Evolutionary conservation across 164 flowering plant species (phyloP).

Genomic region (Echeveria elegans): DNA sequence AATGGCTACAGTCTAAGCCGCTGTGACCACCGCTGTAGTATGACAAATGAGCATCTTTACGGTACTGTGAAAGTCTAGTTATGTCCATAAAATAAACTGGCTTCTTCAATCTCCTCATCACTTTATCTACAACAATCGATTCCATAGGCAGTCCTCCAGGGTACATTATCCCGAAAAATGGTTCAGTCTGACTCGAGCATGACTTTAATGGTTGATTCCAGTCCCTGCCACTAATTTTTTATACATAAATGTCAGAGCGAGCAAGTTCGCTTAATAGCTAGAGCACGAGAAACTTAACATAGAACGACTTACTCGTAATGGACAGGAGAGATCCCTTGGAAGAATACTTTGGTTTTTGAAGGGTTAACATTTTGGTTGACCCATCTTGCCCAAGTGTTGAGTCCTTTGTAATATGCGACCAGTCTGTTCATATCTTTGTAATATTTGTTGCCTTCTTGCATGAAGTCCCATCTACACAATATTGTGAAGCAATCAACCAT

Average conservation of each 20-base stretch:
- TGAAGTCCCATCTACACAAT: slow-evolving; percentile 16
- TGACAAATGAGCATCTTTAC: slow-evolving; percentile 50
- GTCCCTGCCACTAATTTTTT: slow-evolving; percentile 44
- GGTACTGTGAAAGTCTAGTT: slow-evolving; percentile 33
- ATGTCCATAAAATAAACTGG: slow-evolving; percentile 45
- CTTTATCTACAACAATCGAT: slow-evolving; percentile 39
- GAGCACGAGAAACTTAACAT: neutral
- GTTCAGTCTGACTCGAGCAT: slow-evolving; percentile 33
- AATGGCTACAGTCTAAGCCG: slow-evolving; percentile 52
- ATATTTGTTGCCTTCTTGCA: slow-evolving; percentile 19
- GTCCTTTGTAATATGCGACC: slow-evolving; percentile 12
- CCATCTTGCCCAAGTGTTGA: slow-evolving; percentile 21
- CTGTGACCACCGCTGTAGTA: slow-evolving; percentile 22
- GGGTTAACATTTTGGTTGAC: slow-evolving; percentile 13
- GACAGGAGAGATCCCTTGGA: neutral
- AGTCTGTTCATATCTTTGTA: slow-evolving; percentile 15
- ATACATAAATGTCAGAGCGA: neutral
- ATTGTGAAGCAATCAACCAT: neutral
- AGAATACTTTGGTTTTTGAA: slow-evolving; percentile 12
- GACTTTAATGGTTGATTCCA: slow-evolving; percentile 40
- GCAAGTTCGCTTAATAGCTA: neutral
- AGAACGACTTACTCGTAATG: neutral
- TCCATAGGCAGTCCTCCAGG: slow-evolving; percentile 43
- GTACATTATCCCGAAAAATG: slow-evolving; percentile 32
- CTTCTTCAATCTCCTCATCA: slow-evolving; percentile 38